Base-by-base conservation (phyloP, 2,329 filamentous ascomycete genomes). In the Emericellopsis atlantica region DNA sequence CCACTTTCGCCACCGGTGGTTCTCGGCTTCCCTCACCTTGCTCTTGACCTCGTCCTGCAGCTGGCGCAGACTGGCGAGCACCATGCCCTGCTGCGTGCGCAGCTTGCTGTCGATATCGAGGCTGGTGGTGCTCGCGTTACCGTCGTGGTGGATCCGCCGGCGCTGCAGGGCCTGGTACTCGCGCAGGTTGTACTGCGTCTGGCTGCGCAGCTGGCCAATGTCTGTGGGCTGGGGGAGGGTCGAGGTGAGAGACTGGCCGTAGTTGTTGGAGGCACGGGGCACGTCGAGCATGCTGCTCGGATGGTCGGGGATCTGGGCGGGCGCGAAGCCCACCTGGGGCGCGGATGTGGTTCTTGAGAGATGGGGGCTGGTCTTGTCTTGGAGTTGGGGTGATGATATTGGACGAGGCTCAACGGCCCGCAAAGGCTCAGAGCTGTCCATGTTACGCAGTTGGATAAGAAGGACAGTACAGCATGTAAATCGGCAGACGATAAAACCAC, bases 1-100 rank as follows among this genome's bases (percentile, higher is more conserved):
- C 65, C 70, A 73, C 45, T 62, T 62, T 37, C 70, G 61, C 69
- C 71, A 75, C 31, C 73, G 62, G 36, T 67, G 62, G 29, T 58
- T 57, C 52, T 75, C 68, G 1, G 64, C 66, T 10, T 52, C 55
- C 47, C 61, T 66, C 29, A 61, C 59, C 35, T 73, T 48, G 3
- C 54, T 55, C 5, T 61, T 55, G 4, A 76, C 61, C 45, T 69
- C 61, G 18, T 57, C 54, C 16, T 69, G 58, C 46, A 76, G 50
- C 1, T 49, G 53, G 33, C 57, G 60, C 45, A 77, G 48, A 40
- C 74, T 67, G 15, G 54, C 55, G 9, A 70, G 46, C n/a, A 67
- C 59, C 7, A 64, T 46, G 23, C 52, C 59, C 6, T 61, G 60
- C 50, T 72, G 68, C 6, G 49, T 46, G 6, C 64, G 57, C 36